Evolutionary conservation across 1,139 yeast genomes (phyloP), one percentile per base, ranked within the genome.

Genomic region (Debaryomycetaceae sp.): DNA sequence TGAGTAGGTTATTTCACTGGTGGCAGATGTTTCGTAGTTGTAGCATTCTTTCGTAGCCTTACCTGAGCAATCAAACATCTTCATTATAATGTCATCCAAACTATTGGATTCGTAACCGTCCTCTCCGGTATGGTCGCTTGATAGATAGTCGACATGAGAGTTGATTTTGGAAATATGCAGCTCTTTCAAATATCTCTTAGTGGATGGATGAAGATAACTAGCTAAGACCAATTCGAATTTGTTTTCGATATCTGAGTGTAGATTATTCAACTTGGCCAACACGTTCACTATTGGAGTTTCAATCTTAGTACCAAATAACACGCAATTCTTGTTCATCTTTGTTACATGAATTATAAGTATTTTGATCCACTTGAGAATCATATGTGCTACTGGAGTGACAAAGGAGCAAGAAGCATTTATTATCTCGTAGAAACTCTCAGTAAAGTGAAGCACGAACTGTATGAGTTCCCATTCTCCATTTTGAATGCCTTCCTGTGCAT

Each of bases 41-140:
- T 56, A 50, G 31, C 61, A 55, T 41, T 61, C 66, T 35, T 51
- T 52, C 19, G 56, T 52, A 6, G 59, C 48, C 35, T 50, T 58
- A 1, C 65, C 65, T 5, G 59, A 52, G 41, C 66, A 61, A 37
- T 59, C 55, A 42, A 61, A 61, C 29, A 52, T 49, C 37, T 53
- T 51, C 56, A 60, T 48, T 14, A 61, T 55, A 44, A 57, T 41
- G 9, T 56, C 62, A 42, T 61, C 65, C 4, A 61, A 34, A 28
- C 41, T 41, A 16, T 47, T 46, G n/a, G 37, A 33, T 13, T 33
- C 31, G 7, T 11, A 18, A 18, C 34, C 36, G n/a, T 33, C 40
- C 9, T 34, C 44, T 24, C 31, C 29, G 6, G 19, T 6, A 11
- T 26, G 13, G n/a, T 34, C 31, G 17, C 14, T 30, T 17, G 31